Base-by-base conservation (phyloP, 352 stramenopile genomes). In the Globisporangium mamillatum region DNA sequence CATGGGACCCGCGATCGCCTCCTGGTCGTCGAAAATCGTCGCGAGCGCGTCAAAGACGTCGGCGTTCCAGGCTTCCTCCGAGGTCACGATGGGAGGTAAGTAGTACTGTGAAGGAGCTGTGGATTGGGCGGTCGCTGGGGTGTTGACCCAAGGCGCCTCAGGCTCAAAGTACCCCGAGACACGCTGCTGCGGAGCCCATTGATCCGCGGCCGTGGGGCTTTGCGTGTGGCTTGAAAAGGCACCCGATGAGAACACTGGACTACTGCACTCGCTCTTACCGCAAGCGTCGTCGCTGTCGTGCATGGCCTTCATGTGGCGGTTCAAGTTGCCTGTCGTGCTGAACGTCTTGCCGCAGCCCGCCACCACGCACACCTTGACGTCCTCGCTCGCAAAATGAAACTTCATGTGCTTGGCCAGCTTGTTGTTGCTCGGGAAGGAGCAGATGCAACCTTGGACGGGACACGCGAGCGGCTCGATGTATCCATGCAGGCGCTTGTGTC, bases 341-440 rank as follows among this genome's bases (percentile, higher is more conserved):
- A 88, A 88, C n/a, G 78, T 86, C 61, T 88, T 88, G 63, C 78
- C 80, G 57, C 78, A 88, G 29, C 55, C 38, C n/a, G 25, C 54
- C 38, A 79, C 71, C 16, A 63, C 66, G 64, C 80, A 88, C 27
- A 81, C 69, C 50, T 88, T 58, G 24, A 58, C 25, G 25, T 58
- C 53, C 2, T 58, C 53, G 8, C 5, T 38, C 8, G 77, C 80
- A 9, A 75, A 68, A 41, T 88, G 79, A 50, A 82, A 76, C 64
- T 81, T 82, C 74, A 86, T 71, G 65, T 89, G 81, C 27, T 80
- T 75, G 50, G 68, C 70, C 41, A 84, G 69, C 61, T 86, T 86
- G 65, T 74, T 76, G 58, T 67, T 56, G 22, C 70, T 82, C 48
- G 75, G 68, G 61, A 82, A 83, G 36, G 72, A 72, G 67, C 38